Conservation (phyloP, 805 yeast species). For the Sporopachydermia lactativora region DNA sequence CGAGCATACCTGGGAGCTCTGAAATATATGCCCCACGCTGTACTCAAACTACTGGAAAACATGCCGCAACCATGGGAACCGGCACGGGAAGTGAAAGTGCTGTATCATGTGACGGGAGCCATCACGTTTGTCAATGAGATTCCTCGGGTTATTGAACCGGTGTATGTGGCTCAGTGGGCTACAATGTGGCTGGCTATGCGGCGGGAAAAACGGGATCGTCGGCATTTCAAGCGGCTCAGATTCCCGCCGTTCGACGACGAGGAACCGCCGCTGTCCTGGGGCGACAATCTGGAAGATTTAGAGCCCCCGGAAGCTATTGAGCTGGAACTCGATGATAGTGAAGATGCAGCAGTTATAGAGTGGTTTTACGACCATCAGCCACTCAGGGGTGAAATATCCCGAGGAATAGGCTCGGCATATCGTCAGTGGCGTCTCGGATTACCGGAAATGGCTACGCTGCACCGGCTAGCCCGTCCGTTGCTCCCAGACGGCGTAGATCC, state of each 20-base stretch:
- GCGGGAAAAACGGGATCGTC: constrained; percentile 80
- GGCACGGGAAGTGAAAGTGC: constrained; percentile 67
- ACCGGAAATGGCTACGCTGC: constrained; percentile 47
- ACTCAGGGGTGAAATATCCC: constrained; percentile 36
- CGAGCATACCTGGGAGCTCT: constrained; percentile 80
- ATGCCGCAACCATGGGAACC: constrained; percentile 99
- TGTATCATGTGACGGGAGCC: constrained; percentile 88
- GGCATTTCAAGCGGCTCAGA: constrained; percentile 80
- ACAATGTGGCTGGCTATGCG: constrained; percentile 88
- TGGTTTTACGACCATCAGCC: constrained; percentile 82
- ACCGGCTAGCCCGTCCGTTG: constrained; percentile 59
- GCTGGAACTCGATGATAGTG: constrained; percentile 47
- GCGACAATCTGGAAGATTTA: constrained; percentile 61
- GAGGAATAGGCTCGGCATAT: constrained; percentile 69
- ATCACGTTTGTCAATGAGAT: constrained; percentile 87
- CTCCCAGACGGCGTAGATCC: constrained; percentile 40
- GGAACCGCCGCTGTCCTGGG: constrained; percentile 79
- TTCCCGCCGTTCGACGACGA: constrained; percentile 97
- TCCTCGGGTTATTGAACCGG: constrained; percentile 86
- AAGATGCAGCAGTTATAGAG: constrained; percentile 45
- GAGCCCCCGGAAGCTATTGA: constrained; percentile 63
- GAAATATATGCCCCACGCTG: constrained; percentile 93
- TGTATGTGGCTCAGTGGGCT: constrained; percentile 92
- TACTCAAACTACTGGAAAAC: constrained; percentile 75
- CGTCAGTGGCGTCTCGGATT: constrained; percentile 53